These are phyloP conservation scores for Pseudisothecium myosuroides DNA, from an alignment of 225 moss, liverwort and hornwort genomes.

Conservation along the genomic window DNA sequence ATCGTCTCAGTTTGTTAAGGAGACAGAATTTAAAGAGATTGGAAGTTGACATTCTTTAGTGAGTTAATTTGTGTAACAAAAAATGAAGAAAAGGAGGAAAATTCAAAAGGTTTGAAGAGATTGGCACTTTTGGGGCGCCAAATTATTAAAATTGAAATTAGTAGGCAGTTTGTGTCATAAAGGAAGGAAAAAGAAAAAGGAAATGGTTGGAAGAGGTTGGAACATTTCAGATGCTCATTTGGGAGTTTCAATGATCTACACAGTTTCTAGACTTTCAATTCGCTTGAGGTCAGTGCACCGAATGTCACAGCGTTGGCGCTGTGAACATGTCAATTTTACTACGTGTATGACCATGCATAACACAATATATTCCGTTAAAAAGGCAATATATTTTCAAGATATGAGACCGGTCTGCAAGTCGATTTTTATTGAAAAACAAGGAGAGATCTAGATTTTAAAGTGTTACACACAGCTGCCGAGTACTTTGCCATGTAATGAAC, in stretches of 20 bases:
- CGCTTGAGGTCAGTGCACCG: background rate
- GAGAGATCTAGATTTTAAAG: background rate
- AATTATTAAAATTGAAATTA: background rate
- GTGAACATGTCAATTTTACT: background rate
- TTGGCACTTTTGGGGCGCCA: background rate
- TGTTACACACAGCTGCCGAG: background rate
- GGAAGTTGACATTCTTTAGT: background rate
- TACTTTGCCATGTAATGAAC: background rate
- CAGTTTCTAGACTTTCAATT: background rate
- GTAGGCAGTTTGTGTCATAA: background rate
- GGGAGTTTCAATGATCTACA: background rate
- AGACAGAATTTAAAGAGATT: background rate
- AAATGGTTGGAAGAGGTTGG: background rate
- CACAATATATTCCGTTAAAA: background rate
- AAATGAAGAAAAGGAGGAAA: background rate
- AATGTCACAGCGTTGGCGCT: background rate
- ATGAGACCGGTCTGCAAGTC: background rate
- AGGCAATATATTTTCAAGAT: no score
- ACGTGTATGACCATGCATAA: background rate
- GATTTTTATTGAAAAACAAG: background rate
- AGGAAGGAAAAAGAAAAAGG: background rate
- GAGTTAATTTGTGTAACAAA: background rate
- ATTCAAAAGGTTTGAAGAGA: background rate
- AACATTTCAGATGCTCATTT: background rate
- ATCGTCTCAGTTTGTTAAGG: background rate